These are phyloP conservation scores for Penicillium italicum DNA, from an alignment of 2,329 filamentous ascomycete genomes.

Conservation along the genomic window DNA sequence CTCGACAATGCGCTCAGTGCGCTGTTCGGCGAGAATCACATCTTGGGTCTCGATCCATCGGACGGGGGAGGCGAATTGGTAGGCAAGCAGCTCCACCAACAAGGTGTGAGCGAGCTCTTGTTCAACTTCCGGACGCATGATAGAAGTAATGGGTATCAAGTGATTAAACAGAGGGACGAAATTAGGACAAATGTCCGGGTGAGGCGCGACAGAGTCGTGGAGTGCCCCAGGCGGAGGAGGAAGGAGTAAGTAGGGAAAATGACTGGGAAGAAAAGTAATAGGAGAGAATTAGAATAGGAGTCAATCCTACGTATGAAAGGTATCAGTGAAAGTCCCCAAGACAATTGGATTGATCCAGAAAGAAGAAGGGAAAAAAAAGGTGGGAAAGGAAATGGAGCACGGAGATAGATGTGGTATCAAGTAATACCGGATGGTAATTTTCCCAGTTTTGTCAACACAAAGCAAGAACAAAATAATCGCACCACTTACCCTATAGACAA, in stretches of 20 bases:
- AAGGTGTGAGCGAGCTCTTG: constrained; percentile 98
- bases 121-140: constrained; percentile 97
- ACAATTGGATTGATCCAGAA: constrained; percentile 1
- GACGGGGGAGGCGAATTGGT: constrained; percentile 97
- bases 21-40: constrained; percentile 96
- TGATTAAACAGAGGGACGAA: constrained; percentile 15
- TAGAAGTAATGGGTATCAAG: constrained; percentile 38
- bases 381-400: constrained; percentile 20
- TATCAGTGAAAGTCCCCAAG: constrained; percentile 12
- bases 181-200: constrained; percentile 19
- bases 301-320: constrained; percentile 15
- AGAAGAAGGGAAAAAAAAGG: constrained; percentile 23
- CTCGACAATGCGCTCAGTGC: constrained; percentile 94
- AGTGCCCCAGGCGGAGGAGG: constrained; percentile 7
- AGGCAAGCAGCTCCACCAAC: constrained; percentile 96
- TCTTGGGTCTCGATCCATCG: constrained; percentile 99
- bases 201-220: constrained; percentile 17
- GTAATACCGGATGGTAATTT: constrained; percentile 18
- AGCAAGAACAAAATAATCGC: no score
- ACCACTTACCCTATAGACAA: not conserved
- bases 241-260: constrained; percentile 7
- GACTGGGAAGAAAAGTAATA: constrained; percentile 10
- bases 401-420: constrained; percentile 18
- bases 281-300: constrained; percentile 14
- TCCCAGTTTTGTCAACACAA: not conserved